phyloP scores from a whole-genome alignment of 345 rosid species.

The Sonneratia alba region DNA sequence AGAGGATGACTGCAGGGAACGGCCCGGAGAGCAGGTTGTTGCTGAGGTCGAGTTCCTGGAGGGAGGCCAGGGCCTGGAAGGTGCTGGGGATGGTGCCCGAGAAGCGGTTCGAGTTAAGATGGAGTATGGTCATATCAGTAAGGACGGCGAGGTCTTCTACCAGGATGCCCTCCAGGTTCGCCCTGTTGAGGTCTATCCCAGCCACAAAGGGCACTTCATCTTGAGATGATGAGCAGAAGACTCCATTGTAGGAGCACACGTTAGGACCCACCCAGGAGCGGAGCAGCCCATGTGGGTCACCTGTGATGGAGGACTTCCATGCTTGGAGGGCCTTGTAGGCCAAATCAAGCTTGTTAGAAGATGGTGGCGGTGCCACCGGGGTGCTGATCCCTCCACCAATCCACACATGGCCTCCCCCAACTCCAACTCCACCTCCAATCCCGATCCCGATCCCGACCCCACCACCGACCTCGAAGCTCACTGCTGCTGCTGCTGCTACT shows the following conservation, averaged over 20 bases:
- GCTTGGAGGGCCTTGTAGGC: slow-evolving; percentile 76
- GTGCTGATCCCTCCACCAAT: slow-evolving; percentile 37
- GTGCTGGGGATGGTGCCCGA: slow-evolving; percentile 55
- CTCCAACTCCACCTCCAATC: slow-evolving; percentile 21
- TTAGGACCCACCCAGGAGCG: slow-evolving; percentile 68
- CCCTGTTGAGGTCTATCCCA: slow-evolving; percentile 83
- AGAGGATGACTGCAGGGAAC: slow-evolving; percentile 47
- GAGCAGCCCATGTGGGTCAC: slow-evolving; percentile 61
- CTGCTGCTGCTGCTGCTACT: slow-evolving; percentile 29
- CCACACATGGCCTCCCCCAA: slow-evolving; percentile 32
- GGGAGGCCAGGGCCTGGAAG: slow-evolving; percentile 41
- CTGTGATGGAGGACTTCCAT: slow-evolving; percentile 72
- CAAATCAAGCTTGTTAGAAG: slow-evolving; percentile 7
- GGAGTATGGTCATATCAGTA: slow-evolving; percentile 55
- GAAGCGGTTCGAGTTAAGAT: slow-evolving; percentile 83
- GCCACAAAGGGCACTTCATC: slow-evolving; percentile 19
- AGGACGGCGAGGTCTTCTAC: slow-evolving; percentile 58
- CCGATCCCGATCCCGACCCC: slow-evolving; percentile 38
- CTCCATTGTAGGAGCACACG: slow-evolving; percentile 80
- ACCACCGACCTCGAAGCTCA: slow-evolving; percentile 25
- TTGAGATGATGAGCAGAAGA: slow-evolving; percentile 34
- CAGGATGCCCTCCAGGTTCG: slow-evolving; percentile 62
- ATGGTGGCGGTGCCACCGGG: slow-evolving; percentile 2
- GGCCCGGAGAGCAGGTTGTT: slow-evolving; percentile 67
- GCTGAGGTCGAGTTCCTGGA: slow-evolving; percentile 83